Evolutionary conservation across 495 filamentous ascomycete species (phyloP), one percentile per base, ranked within the genome.

Genomic region (Daldinia concentrica): DNA sequence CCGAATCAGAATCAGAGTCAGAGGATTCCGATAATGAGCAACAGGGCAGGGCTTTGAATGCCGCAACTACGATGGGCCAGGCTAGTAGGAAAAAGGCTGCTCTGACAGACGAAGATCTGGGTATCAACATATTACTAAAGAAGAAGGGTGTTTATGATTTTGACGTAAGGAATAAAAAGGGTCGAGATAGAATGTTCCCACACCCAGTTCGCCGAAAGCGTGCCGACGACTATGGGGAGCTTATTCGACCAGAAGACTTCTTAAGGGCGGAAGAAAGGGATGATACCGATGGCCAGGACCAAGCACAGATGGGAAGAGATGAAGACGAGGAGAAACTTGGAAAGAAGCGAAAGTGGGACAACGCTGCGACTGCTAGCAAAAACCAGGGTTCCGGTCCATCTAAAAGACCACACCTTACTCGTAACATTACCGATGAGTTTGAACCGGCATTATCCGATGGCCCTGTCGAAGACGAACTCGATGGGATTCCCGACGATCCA

Each of bases 301-400:
- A 82, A 62, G 82, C 82, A 37, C 79, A 86, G 71, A 63, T 66
- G 73, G 79, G 80, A 58, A 82, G 75, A 64, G 80, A 70, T 24
- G 75, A 81, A 24, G 78, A 78, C 15, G 82, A 92, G 68, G 90
- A 88, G 27, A 87, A 87, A 36, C 85, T 98, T 37, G 96, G 96
- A 24, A 93, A 95, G 82, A 99, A 99, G 79, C 87, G 95, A 51
- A 94, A 93, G 80, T 98, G 94, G 92, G 91, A 93, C 61, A 93
- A 97, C 63, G 78, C 88, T 14, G 85, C 80, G 1, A 69, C 82
- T 3, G 79, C 79, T 27, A 71, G 76, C 56, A 85, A 85, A 54
- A 80, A 74, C 32, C 63, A 62, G 19, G 71, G 70, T 6, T 66
- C 75, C 1, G 76, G 74, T 4, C 57, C 67, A 57, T 80, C 84